Conservation (phyloP, 179 eudicot species). For the Silene noctiflora region DNA sequence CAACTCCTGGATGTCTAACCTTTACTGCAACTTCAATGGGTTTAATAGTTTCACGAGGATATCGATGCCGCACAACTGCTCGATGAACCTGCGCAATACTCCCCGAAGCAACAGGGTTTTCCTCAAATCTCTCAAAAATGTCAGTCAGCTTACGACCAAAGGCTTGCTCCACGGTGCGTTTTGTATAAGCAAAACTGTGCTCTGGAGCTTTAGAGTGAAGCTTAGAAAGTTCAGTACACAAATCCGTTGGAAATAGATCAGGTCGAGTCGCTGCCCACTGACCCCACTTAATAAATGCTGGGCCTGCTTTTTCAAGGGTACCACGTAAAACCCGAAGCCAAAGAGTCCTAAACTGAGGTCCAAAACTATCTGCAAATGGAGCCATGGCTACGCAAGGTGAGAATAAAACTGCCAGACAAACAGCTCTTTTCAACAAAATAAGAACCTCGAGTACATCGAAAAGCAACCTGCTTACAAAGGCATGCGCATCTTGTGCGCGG, state of each 20-base stretch:
- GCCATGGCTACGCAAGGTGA: conserved; percentile 80
- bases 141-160: conserved; percentile 82
- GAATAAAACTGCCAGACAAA: conserved; percentile 63
- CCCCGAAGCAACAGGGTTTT: conserved; percentile 86
- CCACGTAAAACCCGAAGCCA: conserved; percentile 80
- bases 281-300: conserved; percentile 98
- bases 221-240: conserved; percentile 66
- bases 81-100: conserved; percentile 95
- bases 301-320: conserved; percentile 86
- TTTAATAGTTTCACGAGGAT: conserved; percentile 57
- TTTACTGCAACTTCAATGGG: conserved; percentile 88
- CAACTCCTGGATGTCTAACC: conserved; percentile 96
- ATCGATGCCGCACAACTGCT: conserved; percentile 62
- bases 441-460: conserved; percentile 49
- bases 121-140: conserved; percentile 83
- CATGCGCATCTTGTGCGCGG: conserved; percentile 75
- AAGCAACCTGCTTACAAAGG: conserved; percentile 45
- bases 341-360: conserved; percentile 49
- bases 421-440: conserved; percentile 63
- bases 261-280: conserved; percentile 99
- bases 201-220: conserved; percentile 91
- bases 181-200: conserved; percentile 79
- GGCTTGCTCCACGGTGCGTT: conserved; percentile 69
- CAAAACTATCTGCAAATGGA: conserved; percentile 78
- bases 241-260: conserved; percentile 77